These are phyloP conservation scores for Gossypium turneri DNA, from an alignment of 345 rosid genomes.

Conservation along the genomic window DNA sequence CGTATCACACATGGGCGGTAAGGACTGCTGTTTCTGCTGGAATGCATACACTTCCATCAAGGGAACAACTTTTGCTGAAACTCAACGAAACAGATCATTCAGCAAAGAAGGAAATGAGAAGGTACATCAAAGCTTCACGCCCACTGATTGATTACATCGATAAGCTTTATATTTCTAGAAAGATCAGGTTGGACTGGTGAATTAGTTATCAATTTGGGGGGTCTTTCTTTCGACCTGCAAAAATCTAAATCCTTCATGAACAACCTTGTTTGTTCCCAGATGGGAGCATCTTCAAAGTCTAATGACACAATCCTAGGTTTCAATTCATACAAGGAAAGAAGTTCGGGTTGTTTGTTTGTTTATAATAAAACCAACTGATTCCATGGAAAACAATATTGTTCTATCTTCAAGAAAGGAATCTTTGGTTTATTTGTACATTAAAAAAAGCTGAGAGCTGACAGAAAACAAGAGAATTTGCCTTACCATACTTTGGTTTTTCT, in stretches of 20 bases:
- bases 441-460: neutral
- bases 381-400: neutral
- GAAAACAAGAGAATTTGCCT: neutral
- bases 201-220: neutral
- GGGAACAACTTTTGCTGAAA: slow-evolving; percentile 66
- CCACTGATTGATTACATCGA: slow-evolving; percentile 71
- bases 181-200: slow-evolving; percentile 76
- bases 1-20: slow-evolving; percentile 80
- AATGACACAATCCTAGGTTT: neutral
- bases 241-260: neutral
- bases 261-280: neutral
- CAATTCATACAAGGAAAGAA: neutral
- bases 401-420: neutral
- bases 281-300: neutral
- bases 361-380: neutral
- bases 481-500: no score
- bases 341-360: slow-evolving; percentile 5
- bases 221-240: neutral
- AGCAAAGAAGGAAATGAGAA: slow-evolving; percentile 73
- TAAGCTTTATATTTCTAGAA: slow-evolving; percentile 61
- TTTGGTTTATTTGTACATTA: neutral
- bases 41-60: slow-evolving; percentile 80
- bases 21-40: slow-evolving; percentile 90
- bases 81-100: slow-evolving; percentile 81
- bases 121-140: slow-evolving; percentile 56